Base-by-base conservation (phyloP, 2,329 filamentous ascomycete genomes). In the Rutstroemia sp. region DNA sequence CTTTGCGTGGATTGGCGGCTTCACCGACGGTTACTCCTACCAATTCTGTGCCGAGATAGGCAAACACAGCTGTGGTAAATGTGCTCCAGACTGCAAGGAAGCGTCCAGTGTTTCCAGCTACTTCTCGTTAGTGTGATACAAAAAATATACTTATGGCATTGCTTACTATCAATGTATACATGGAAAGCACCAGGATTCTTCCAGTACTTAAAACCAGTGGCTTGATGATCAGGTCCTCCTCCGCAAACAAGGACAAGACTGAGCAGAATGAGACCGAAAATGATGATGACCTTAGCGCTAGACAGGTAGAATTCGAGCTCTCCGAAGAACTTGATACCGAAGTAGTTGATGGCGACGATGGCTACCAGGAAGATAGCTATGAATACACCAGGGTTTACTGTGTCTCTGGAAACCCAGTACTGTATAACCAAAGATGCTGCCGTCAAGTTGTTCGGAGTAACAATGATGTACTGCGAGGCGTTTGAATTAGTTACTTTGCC, bases 401-500 rank as follows among this genome's bases (percentile, higher is more conserved):
- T 75, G 0, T 87, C 79, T 48, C 58, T 53, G 23, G 76, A 70
- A 10, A 89, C 73, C 89, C 90, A 95, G 65, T 84, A 91, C 63
- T 87, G 82, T 57, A 95, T 87, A 57, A 92, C 87, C 39, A 95
- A 72, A 5, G 88, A 82, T n/a, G 80, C 82, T 27, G 89, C 89
- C 0, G 89, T 94, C 40, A 95, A 75, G 69, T 95, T 89, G 67
- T 94, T 94, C 1, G 90, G 89, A 1, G 88, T 91, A 50, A 88
- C 80, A 65, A 95, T 92, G 69, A 94, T 88, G 70, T 94, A 94
- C 82, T 92, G 73, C 23, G 12, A 21, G 48, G 45, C n/a, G 34
- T 25, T 44, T 3, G 30, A 23, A 27, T 56, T 54, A 39, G 25
- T 19, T 34, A 34, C 30, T 34, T 14, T 34, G 39, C 14, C 9